Base-by-base conservation (phyloP, 257 asterid genomes). In the Forsythia viridissima region DNA sequence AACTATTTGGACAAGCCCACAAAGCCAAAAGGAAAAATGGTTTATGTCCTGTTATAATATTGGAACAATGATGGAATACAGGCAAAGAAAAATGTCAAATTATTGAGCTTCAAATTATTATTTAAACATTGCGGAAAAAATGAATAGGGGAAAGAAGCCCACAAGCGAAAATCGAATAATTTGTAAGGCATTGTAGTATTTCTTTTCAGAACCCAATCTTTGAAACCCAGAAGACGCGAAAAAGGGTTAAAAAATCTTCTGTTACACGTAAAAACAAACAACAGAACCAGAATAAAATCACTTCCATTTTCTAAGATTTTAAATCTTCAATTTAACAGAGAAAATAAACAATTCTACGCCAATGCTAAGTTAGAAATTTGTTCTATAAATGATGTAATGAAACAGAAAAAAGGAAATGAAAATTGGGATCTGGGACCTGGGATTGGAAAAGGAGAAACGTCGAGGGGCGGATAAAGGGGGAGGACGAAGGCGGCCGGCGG, bases 391-490 rank as follows among this genome's bases (percentile, higher is more conserved):
- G 73, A 79, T 8, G 46, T n/a, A 6, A 39, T 43, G 24, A 80
- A 65, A 65, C 15, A 43, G 18, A 63, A 46, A 44, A 8, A 30
- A 67, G 34, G 11, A 0, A 46, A 3, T 18, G 11, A 76, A 34
- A 63, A 21, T 70, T 43, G 48, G 13, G 72, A 48, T 10, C 51
- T 13, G 44, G 77, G 82, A 93, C 99, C 99, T 95, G 67, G 96
- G 93, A 84, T 86, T 88, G 65, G 96, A 43, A 77, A 90, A 92
- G 36, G 96, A 87, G 84, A 89, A 74, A 82, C 99, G 93, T 84
- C 93, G 94, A 82, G 94, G 78, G 69, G 91, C 73, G 72, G 94
- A 75, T 80, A 80, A 65, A 12, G 89, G 80, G 15, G 97, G 90
- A 71, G 97, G 85, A 42, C 89, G 95, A 42, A 85, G 78, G 83